phyloP scores from a whole-genome alignment of 495 filamentous ascomycete species.

The Ascobolus immersus region DNA sequence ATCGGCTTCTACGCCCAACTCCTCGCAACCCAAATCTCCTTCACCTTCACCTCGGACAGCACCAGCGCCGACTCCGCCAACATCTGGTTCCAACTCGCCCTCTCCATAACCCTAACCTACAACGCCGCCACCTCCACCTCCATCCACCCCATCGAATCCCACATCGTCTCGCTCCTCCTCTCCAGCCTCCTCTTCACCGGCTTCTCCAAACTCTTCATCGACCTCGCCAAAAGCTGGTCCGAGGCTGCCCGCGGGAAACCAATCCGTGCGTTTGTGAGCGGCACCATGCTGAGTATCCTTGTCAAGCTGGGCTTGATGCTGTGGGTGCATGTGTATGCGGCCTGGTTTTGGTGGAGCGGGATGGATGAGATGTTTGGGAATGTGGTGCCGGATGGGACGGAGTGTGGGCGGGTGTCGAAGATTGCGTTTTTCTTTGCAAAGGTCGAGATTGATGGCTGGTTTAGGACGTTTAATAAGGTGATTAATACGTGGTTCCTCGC shows the following conservation, averaged over 20 bases:
- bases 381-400: too few species aligned
- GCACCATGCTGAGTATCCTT: neutral
- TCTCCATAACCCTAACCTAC: slow-evolving; percentile 1
- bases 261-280: neutral
- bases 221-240: slow-evolving; percentile 1
- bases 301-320: neutral
- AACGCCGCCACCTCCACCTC: neutral
- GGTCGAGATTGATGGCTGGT: slow-evolving; percentile 1
- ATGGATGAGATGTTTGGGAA: slow-evolving; percentile 1
- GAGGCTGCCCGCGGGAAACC: neutral
- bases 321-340: neutral
- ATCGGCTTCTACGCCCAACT: slow-evolving; percentile 2
- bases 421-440: slow-evolving; percentile 1
- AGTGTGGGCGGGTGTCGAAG: neutral
- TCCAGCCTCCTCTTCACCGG: neutral
- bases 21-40: neutral
- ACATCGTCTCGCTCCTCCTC: neutral
- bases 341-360: slow-evolving; percentile 2
- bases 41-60: slow-evolving; percentile 1
- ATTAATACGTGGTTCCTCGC: slow-evolving; percentile 2
- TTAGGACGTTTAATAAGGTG: slow-evolving; percentile 1
- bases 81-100: slow-evolving; percentile 3
- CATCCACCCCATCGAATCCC: neutral
- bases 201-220: slow-evolving; percentile 1
- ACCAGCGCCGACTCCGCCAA: neutral